A percentile compares a stretch with the other conserved stretches of the same genome.
These are phyloP conservation scores for Symbiodinium natans DNA, from an alignment of 73 alveolate species.

Conservation along the genomic window DNA sequence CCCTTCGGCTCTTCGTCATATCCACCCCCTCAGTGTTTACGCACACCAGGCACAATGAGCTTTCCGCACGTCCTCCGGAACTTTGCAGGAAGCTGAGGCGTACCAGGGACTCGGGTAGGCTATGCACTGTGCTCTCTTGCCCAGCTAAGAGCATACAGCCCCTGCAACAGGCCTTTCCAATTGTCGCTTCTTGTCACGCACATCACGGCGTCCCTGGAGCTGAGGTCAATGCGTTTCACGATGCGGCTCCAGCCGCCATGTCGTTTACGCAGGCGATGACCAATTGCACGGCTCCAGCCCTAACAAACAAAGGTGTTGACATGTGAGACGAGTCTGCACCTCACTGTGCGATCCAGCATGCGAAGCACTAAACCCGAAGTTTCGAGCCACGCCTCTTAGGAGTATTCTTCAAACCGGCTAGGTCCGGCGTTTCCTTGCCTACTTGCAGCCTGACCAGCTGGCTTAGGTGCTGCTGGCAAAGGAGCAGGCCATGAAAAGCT, in stretches of 20 bases:
- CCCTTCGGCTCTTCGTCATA: too few species aligned
- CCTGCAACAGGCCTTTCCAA: too few species aligned
- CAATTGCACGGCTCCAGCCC: slow-evolving; percentile 37
- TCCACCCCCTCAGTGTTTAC: too few species aligned
- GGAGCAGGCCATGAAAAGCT: slow-evolving; percentile 88
- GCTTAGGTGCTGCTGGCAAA: slow-evolving; percentile 68
- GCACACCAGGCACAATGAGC: slow-evolving; percentile 60
- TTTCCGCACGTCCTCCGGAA: slow-evolving; percentile 55
- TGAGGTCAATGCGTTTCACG: slow-evolving; percentile 82
- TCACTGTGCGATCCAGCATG: background rate
- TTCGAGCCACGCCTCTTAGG: too few species aligned
- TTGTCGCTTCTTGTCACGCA: too few species aligned
- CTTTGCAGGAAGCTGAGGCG: slow-evolving; percentile 18
- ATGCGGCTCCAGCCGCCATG: slow-evolving; percentile 92
- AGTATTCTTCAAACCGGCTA: too few species aligned
- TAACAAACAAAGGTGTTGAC: background rate
- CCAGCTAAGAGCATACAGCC: too few species aligned
- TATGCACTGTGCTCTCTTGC: too few species aligned
- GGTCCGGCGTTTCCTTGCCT: too few species aligned
- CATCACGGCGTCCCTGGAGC: background rate
- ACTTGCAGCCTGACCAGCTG: background rate
- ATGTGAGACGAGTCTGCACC: background rate
- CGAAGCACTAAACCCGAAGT: too few species aligned
- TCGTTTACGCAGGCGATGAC: slow-evolving; percentile 90
- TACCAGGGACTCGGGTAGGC: too few species aligned